These are phyloP conservation scores for Talaromyces sp. DNA, from an alignment of 2,329 filamentous ascomycete species.

Conservation along the genomic window DNA sequence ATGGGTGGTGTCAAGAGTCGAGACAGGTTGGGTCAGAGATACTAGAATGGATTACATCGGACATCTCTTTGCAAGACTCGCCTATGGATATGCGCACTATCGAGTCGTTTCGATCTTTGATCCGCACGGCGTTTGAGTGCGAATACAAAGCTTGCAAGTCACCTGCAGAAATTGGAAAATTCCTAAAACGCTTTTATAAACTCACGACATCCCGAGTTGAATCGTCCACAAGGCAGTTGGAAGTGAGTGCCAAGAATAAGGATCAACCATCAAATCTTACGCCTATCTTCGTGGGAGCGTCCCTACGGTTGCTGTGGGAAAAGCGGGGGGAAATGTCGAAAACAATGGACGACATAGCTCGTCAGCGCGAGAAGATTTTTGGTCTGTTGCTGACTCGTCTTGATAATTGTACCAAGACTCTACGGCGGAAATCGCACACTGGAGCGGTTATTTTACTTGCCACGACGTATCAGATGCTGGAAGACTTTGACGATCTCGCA, in stretches of 20 bases:
- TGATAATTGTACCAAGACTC: slow-evolving; percentile 33
- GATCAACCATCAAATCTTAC: slow-evolving; percentile 28
- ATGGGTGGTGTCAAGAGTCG: slow-evolving; percentile 8
- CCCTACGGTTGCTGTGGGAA: slow-evolving; percentile 34
- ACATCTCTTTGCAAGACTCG: slow-evolving; percentile 31
- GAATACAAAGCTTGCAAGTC: slow-evolving; percentile 8
- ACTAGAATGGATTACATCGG: slow-evolving; percentile 36
- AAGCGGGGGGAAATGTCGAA: slow-evolving; percentile 29
- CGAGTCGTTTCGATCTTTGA: slow-evolving; percentile 37
- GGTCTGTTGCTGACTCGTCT: slow-evolving; percentile 34
- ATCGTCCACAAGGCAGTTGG: slow-evolving; percentile 29
- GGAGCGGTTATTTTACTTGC: slow-evolving; percentile 30
- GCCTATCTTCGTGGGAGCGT: slow-evolving; percentile 35
- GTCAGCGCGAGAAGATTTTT: slow-evolving; percentile 35
- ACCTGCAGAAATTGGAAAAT: neutral
- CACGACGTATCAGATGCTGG: slow-evolving; percentile 37
- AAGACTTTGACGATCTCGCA: slow-evolving; percentile 40
- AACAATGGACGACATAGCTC: slow-evolving; percentile 29
- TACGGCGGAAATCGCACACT: slow-evolving; percentile 34
- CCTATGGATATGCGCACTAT: slow-evolving; percentile 34
- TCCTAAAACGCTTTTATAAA: slow-evolving; percentile 30
- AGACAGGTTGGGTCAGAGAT: slow-evolving; percentile 29
- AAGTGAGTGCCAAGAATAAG: slow-evolving; percentile 29
- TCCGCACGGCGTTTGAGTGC: slow-evolving; percentile 30
- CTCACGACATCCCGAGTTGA: slow-evolving; percentile 34